Base-by-base conservation (phyloP, 495 filamentous ascomycete species). In the Aspergillus carlsbadensis region DNA sequence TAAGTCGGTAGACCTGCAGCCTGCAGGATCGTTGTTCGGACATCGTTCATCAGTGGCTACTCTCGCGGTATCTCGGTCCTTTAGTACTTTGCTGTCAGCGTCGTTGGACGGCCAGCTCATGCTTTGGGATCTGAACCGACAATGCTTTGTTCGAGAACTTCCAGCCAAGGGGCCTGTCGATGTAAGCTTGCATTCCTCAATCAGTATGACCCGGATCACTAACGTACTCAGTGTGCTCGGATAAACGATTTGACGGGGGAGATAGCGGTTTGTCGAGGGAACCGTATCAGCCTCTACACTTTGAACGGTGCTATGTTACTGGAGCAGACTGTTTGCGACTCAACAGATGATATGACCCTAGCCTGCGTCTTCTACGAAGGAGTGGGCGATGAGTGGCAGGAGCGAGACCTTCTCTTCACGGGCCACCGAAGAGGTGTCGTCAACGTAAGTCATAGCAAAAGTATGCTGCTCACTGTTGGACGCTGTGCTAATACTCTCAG, bases 281-380 rank as follows among this genome's bases (percentile, higher is more conserved):
- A 81, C 20, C 79, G 86, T 36, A 73, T 96, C 36, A 69, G 84
- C 7, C 70, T 98, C n/a, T 97, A 88, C 68, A 94, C 90, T 0
- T 78, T 98, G 21, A 98, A 98, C 61, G 94, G 94, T 8, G 81
- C 88, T 22, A 57, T 92, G 0, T 70, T 98, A 11, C 77, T 96
- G 2, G 86, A 92, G 51, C 89, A 96, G 65, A 84, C 84, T 26
- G 82, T 95, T 3, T 91, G 88, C 52, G 82, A 84, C 5, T 81
- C 84, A 7, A 72, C 72, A 10, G 91, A 94, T 31, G 90, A 94
- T 58, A 82, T 73, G 31, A 82, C 97, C 8, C 73, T 87, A 34
- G 85, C 85, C 14, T 96, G 92, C 60, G 89, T 92, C 11, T 96
- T 95, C 69, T 98, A 97, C 75, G 92, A 98, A 68, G 94, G 94